Conservation (phyloP, 2,329 filamentous ascomycete species). For the Dichotomopilus funicola region DNA sequence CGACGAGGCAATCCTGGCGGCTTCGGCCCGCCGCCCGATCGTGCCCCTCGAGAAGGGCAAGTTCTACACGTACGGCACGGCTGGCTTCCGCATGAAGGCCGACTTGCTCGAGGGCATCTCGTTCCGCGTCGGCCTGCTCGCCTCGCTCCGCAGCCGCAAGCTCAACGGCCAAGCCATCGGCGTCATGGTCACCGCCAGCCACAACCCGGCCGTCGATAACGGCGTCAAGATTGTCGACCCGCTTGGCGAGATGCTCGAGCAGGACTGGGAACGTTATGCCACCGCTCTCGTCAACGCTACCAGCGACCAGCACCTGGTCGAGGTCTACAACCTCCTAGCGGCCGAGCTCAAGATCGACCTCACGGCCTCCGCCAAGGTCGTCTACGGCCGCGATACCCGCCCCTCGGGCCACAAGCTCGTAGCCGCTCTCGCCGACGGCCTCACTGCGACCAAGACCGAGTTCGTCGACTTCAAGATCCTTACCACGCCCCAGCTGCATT, state of each 20-base stretch:
- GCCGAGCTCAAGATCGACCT: slow-evolving; percentile 70
- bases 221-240: slow-evolving; percentile 95
- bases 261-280: slow-evolving; percentile 87
- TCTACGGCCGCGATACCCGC: slow-evolving; percentile 88
- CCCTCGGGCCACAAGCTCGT: slow-evolving; percentile 84
- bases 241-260: slow-evolving; percentile 95
- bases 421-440: slow-evolving; percentile 67
- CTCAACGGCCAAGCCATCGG: slow-evolving; percentile 86
- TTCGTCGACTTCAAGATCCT: slow-evolving; percentile 82
- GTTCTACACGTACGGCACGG: slow-evolving; percentile 59
- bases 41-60: slow-evolving; percentile 41
- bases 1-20: slow-evolving; percentile 47
- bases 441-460: slow-evolving; percentile 68
- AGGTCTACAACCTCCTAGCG: slow-evolving; percentile 70
- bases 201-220: slow-evolving; percentile 86
- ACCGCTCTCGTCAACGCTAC: slow-evolving; percentile 83
- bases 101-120: slow-evolving; percentile 86
- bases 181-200: slow-evolving; percentile 92
- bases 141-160: slow-evolving; percentile 82
- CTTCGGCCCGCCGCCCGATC: slow-evolving; percentile 57
- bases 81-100: slow-evolving; percentile 62
- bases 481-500: slow-evolving; percentile 97
- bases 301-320: slow-evolving; percentile 65
- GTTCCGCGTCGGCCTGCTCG: slow-evolving; percentile 85
- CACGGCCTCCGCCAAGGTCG: slow-evolving; percentile 64